Conservation (phyloP, 352 stramenopile genomes). For the Phytophthora uliginosa region DNA sequence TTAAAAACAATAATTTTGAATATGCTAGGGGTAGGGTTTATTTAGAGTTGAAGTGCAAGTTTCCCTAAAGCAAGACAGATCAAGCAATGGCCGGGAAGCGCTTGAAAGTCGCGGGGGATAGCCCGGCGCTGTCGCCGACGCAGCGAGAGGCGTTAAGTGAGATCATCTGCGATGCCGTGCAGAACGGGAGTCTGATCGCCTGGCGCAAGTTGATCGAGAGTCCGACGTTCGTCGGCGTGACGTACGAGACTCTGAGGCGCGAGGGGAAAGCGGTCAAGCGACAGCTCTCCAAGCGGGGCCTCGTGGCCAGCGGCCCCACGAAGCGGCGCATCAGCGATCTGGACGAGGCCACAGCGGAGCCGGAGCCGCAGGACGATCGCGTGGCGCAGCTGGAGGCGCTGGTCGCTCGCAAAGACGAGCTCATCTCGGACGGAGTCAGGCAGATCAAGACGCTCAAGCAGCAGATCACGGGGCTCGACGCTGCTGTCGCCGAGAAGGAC, state of each 20-base stretch:
- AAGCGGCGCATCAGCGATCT: constrained; percentile 7
- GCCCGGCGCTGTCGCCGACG: constrained; percentile 1
- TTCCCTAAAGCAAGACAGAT: constrained; percentile 7
- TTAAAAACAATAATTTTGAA: neutral
- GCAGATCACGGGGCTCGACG: constrained; percentile 11
- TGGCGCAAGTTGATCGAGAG: constrained; percentile 27
- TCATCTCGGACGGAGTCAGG: constrained; percentile 5
- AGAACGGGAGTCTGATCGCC: constrained; percentile 13
- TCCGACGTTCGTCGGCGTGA: constrained; percentile 14
- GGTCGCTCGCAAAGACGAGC: constrained; percentile 8
- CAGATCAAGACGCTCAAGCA: constrained; percentile 26
- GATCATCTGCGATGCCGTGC: constrained; percentile 6
- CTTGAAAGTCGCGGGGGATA: constrained; percentile 9
- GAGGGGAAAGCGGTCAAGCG: constrained; percentile 24
- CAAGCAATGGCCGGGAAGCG: neutral
- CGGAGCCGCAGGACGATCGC: constrained; percentile 6
- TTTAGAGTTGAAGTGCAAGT: constrained; percentile 12
- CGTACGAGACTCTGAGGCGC: constrained; percentile 22
- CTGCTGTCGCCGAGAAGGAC: neutral
- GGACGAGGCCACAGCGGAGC: constrained; percentile 6
- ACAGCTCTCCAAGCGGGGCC: constrained; percentile 11
- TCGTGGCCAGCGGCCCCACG: neutral
- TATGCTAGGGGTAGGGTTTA: neutral
- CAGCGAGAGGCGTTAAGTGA: constrained; percentile 14
- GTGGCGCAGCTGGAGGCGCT: constrained; percentile 8